phyloP scores from a whole-genome alignment of 192 early-diverging fungal species.

The Jimgerdemannia lactiflua region DNA sequence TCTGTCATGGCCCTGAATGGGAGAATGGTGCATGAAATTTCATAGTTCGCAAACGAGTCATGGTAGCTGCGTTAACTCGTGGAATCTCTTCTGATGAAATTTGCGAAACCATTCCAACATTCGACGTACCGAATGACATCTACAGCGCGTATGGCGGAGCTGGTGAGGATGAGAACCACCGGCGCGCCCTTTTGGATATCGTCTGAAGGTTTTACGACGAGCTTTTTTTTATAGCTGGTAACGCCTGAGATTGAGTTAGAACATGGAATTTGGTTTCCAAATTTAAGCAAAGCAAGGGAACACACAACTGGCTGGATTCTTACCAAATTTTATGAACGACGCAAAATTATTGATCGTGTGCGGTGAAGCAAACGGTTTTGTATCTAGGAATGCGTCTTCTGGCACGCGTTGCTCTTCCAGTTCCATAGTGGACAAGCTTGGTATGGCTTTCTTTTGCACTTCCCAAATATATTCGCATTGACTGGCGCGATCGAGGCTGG shows the following conservation, averaged over 20 bases:
- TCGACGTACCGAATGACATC: slow-evolving; percentile 46
- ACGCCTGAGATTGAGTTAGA: slow-evolving; percentile 31
- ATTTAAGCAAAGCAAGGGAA: not conserved
- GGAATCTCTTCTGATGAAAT: not conserved
- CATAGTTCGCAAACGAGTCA: no score
- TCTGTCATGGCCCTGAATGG: slow-evolving; percentile 36
- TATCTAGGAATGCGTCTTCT: slow-evolving; percentile 35
- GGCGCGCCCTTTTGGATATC: slow-evolving; percentile 42
- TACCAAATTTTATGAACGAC: slow-evolving; percentile 51
- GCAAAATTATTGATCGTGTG: slow-evolving; percentile 43
- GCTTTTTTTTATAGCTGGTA: slow-evolving; percentile 34
- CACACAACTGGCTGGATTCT: not conserved
- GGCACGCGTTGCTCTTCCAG: slow-evolving; percentile 30
- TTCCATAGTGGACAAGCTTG: slow-evolving; percentile 36
- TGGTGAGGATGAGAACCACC: slow-evolving; percentile 52
- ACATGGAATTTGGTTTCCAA: slow-evolving; percentile 13
- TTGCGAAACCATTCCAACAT: not conserved
- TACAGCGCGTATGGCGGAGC: slow-evolving; percentile 60
- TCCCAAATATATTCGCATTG: slow-evolving; percentile 39
- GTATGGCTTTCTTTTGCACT: slow-evolving; percentile 37
- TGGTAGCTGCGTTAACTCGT: not conserved
- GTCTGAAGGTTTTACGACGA: slow-evolving; percentile 26
- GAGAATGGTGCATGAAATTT: not conserved
- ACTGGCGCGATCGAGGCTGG: slow-evolving; percentile 8
- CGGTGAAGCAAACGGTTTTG: slow-evolving; percentile 37